Conservation (phyloP, 23 red algal genomes). For the Gracilaria gracilis region DNA sequence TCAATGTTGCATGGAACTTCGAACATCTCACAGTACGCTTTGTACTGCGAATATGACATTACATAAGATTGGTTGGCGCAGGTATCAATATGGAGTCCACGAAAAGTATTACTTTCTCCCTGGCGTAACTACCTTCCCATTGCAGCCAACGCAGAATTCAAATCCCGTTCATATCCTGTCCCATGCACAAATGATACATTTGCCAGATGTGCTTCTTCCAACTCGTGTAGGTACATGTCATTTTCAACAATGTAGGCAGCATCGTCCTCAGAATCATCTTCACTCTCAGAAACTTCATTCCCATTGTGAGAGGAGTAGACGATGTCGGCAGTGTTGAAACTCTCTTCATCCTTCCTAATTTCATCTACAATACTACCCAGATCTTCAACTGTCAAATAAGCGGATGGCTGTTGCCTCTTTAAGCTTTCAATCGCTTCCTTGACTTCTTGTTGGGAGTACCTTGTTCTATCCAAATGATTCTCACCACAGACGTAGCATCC, state of each 20-base stretch:
- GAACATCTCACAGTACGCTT: not conserved
- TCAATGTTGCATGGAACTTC: constrained; percentile 16
- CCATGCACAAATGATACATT: constrained; percentile 1
- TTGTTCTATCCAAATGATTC: too few species aligned
- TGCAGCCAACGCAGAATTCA: not conserved
- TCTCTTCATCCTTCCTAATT: not conserved
- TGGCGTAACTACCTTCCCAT: not conserved
- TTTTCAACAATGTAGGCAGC: not conserved
- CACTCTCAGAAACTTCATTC: too few species aligned
- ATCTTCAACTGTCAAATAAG: too few species aligned
- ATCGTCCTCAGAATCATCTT: not conserved
- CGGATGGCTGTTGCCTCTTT: too few species aligned
- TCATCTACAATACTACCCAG: too few species aligned
- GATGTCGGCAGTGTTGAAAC: too few species aligned
- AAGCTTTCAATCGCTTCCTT: too few species aligned
- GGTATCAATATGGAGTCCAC: not conserved
- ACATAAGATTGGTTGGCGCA: not conserved
- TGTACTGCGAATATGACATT: not conserved
- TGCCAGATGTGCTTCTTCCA: too few species aligned
- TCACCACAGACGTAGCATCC: too few species aligned
- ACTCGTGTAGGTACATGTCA: not conserved
- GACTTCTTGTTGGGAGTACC: too few species aligned
- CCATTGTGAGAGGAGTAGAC: not conserved
- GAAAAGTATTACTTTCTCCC: too few species aligned
- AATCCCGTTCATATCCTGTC: not conserved